phyloP scores from a whole-genome alignment of 352 stramenopile genomes.

The Globisporangium apiculatum region DNA sequence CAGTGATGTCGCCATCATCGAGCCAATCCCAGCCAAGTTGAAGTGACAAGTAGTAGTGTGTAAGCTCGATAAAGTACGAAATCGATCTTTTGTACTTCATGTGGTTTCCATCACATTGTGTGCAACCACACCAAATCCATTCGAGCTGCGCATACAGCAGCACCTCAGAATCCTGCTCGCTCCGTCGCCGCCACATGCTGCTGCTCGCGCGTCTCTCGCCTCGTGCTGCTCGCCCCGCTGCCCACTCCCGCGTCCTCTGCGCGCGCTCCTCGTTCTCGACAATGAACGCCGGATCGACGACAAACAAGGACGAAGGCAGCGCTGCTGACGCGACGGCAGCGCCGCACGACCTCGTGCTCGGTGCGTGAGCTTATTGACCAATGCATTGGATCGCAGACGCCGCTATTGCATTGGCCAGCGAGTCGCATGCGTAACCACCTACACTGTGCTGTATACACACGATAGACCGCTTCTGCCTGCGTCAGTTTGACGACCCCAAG shows the following conservation, averaged over 20 bases:
- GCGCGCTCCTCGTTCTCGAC: slow-evolving; percentile 17
- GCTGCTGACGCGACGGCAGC: slow-evolving; percentile 18
- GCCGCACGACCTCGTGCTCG: slow-evolving; percentile 44
- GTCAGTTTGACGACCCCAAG: slow-evolving; percentile 79
- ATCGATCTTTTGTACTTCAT: neutral
- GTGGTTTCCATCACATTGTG: neutral
- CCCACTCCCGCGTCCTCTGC: slow-evolving; percentile 3
- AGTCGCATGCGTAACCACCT: neutral
- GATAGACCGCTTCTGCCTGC: slow-evolving; percentile 71
- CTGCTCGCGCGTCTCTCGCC: slow-evolving; percentile 36
- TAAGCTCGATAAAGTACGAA: neutral
- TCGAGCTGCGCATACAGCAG: neutral
- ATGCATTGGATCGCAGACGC: neutral
- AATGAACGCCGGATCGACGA: slow-evolving; percentile 28
- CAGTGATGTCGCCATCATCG: neutral
- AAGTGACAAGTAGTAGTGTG: neutral
- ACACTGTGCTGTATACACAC: too few species aligned
- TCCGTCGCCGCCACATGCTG: slow-evolving; percentile 24
- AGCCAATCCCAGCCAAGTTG: neutral
- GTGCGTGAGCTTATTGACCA: slow-evolving; percentile 15
- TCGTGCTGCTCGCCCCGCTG: slow-evolving; percentile 7
- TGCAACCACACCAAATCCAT: neutral
- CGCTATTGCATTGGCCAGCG: neutral
- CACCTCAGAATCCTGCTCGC: neutral
- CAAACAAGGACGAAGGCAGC: slow-evolving; percentile 21